Conservation (phyloP, 495 filamentous ascomycete species). For the Echria macrotheca region DNA sequence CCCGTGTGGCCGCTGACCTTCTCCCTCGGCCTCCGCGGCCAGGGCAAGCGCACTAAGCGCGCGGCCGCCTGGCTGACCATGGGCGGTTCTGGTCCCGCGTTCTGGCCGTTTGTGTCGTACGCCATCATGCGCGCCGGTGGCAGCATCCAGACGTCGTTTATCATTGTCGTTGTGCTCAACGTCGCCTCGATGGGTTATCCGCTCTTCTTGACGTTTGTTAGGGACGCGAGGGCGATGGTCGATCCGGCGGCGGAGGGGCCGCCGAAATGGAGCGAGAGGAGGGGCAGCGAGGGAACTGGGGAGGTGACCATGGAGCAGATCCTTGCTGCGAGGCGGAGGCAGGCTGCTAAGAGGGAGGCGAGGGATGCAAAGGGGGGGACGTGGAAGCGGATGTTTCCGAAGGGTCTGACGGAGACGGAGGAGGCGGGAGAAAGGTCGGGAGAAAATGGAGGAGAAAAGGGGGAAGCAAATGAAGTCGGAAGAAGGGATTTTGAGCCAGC, state of each 20-base stretch:
- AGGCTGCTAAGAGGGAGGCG: not conserved
- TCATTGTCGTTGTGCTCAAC: constrained; percentile 32
- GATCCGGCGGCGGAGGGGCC: constrained; percentile 19
- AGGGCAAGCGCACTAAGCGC: constrained; percentile 65
- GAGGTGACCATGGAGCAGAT: constrained; percentile 9
- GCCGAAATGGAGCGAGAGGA: not conserved
- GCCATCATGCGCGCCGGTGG: constrained; percentile 33
- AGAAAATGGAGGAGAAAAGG: not conserved
- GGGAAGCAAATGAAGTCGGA: not conserved
- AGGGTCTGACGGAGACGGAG: not conserved
- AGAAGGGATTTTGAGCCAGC: constrained; percentile 3
- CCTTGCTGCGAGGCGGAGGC: constrained; percentile 3
- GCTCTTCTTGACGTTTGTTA: constrained; percentile 32
- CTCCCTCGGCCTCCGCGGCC: constrained; percentile 60
- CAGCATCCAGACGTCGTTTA: constrained; percentile 30
- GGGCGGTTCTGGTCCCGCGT: constrained; percentile 58
- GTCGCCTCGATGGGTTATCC: constrained; percentile 31
- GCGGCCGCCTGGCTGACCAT: constrained; percentile 63
- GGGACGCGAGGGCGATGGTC: constrained; percentile 33
- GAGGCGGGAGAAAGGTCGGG: not conserved
- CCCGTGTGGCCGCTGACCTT: constrained; percentile 69
- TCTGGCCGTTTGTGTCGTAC: constrained; percentile 60
- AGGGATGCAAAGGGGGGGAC: not conserved
- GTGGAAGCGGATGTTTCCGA: not conserved
- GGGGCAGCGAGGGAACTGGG: constrained; percentile 2